These are phyloP conservation scores for Stephania japonica DNA, from an alignment of 164 flowering plant genomes.

Conservation along the genomic window DNA sequence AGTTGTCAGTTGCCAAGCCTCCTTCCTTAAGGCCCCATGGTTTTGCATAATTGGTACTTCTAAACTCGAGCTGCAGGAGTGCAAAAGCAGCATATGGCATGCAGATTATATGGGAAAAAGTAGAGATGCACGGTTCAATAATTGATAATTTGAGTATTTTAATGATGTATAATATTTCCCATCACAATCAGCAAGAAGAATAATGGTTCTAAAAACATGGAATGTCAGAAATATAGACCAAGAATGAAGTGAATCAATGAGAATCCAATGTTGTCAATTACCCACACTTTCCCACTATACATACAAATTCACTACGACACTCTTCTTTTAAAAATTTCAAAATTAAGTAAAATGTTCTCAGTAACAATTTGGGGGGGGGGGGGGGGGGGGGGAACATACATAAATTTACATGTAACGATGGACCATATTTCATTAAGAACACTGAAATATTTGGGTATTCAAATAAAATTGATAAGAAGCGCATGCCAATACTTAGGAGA, in stretches of 20 bases:
- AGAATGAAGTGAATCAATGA: not conserved
- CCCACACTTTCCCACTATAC: not conserved
- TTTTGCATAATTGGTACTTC: not conserved
- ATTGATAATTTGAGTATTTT: not conserved
- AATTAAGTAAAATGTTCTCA: not conserved
- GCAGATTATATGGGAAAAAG: not conserved
- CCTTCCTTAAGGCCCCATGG: too few species aligned
- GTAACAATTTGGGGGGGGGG: too few species aligned
- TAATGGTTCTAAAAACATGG: not conserved
- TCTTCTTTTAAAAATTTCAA: not conserved
- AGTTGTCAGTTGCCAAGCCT: too few species aligned
- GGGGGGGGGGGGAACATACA: not conserved
- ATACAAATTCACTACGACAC: not conserved
- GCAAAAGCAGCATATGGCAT: not conserved
- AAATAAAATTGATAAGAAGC: not conserved
- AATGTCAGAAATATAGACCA: not conserved
- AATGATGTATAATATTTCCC: not conserved
- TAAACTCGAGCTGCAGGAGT: not conserved
- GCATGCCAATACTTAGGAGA: not conserved
- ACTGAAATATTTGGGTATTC: not conserved
- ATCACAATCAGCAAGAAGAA: not conserved
- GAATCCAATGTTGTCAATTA: not conserved
- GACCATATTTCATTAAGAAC: not conserved
- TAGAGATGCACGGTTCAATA: not conserved
- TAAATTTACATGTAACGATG: not conserved